Evolutionary conservation across 352 stramenopile genomes (phyloP).

Genomic region (Blastocystis sp.): DNA sequence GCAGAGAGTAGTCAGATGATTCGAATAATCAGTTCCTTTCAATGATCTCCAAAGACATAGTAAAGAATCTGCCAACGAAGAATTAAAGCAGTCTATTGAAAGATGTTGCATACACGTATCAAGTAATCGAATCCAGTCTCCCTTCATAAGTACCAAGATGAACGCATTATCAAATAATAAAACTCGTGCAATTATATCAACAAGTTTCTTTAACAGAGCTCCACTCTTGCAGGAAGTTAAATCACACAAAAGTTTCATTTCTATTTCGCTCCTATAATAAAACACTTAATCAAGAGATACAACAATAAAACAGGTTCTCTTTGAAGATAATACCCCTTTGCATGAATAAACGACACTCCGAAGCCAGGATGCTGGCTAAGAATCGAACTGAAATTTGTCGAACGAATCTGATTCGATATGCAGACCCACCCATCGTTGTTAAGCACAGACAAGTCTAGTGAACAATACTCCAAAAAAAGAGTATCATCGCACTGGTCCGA

Average conservation of each 20-base stretch:
- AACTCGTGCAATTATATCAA: neutral
- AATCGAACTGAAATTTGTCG: neutral
- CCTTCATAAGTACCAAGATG: neutral
- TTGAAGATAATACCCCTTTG: neutral
- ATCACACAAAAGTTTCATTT: neutral
- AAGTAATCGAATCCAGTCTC: neutral
- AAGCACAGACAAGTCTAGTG: neutral
- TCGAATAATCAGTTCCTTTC: neutral
- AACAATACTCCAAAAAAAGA: neutral
- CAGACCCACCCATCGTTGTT: neutral
- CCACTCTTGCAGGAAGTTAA: neutral
- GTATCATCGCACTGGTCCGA: neutral
- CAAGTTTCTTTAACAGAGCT: neutral
- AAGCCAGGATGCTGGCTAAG: neutral
- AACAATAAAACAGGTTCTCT: neutral
- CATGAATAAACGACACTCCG: neutral
- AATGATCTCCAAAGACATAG: neutral
- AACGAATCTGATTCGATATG: neutral
- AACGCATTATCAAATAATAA: neutral
- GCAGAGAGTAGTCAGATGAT: neutral
- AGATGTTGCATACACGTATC: neutral
- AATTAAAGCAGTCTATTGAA: neutral
- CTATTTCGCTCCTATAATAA: neutral
- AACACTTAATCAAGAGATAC: neutral
- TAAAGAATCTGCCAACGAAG: neutral